Evolutionary conservation across 1,284 basidiomycete genomes (phyloP).

Genomic region (Austroboletus niveus): DNA sequence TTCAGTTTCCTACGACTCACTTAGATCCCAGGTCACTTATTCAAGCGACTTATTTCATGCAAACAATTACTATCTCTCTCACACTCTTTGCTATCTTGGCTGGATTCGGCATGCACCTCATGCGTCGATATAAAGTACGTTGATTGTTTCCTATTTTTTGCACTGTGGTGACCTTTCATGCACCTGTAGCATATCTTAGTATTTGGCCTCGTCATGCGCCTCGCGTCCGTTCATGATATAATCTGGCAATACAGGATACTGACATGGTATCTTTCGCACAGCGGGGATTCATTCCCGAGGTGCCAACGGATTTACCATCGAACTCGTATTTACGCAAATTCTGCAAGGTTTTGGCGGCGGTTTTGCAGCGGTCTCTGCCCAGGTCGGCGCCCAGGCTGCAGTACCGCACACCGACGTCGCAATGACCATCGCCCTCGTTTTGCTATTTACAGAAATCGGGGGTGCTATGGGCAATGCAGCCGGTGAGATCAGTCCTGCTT

Average conservation of each 20-base stretch:
- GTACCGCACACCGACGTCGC: conserved; percentile 79
- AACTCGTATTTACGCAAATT: conserved; percentile 69
- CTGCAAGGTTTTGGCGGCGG: conserved; percentile 81
- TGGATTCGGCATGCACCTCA: conserved; percentile 54
- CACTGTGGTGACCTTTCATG: neutral
- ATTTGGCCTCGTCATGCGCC: conserved; percentile 63
- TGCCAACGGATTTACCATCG: conserved; percentile 55
- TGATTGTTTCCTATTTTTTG: neutral
- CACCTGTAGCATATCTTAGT: conserved; percentile 56
- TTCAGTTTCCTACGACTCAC: neutral
- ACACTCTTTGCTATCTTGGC: conserved; percentile 65
- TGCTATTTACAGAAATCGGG: conserved; percentile 80
- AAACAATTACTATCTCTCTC: conserved; percentile 58
- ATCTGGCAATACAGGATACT: neutral
- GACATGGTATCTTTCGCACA: conserved; percentile 23
- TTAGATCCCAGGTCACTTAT: conserved; percentile 43
- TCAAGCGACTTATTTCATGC: conserved; percentile 53
- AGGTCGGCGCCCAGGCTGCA: conserved; percentile 77
- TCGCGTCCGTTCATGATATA: conserved; percentile 36
- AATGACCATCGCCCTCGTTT: conserved; percentile 77
- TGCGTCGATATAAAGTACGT: conserved; percentile 51
- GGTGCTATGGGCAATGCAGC: conserved; percentile 70
- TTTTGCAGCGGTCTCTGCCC: conserved; percentile 65
- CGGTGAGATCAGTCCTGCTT: conserved; percentile 37
- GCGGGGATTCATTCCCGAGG: conserved; percentile 72